Conservation (phyloP, 306 rosid species). For the Malus sieversii region DNA sequence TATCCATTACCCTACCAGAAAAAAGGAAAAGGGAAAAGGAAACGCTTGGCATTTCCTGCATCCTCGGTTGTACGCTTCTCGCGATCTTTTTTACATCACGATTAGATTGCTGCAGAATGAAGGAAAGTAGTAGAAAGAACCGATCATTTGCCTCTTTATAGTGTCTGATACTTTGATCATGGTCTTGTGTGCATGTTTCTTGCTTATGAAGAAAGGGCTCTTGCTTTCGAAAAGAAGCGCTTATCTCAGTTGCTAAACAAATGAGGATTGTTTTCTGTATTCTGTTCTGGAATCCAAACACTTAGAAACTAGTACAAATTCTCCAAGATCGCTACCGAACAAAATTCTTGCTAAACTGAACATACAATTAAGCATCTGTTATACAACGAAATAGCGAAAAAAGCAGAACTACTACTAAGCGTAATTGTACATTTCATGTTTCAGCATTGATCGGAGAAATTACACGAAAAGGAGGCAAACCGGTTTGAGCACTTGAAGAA, state of each 20-base stretch:
- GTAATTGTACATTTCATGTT: neutral
- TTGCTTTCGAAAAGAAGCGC: neutral
- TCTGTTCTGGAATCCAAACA: neutral
- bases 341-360: neutral
- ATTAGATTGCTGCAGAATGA: neutral
- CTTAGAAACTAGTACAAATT: neutral
- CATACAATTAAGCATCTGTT: neutral
- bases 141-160: neutral
- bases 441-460: conserved; percentile 4
- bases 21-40: neutral
- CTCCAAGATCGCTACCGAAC: neutral
- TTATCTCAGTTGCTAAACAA: neutral
- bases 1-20: too few relatives aligned
- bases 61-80: neutral
- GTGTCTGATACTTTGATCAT: neutral
- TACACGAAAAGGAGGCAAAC: conserved; percentile 24
- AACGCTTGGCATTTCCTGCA: neutral
- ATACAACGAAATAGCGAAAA: neutral
- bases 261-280: neutral
- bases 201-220: neutral
- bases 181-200: neutral
- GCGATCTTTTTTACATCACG: neutral
- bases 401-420: neutral
- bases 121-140: neutral
- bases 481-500: conserved; percentile 30